Conservation (phyloP, 2,329 filamentous ascomycete genomes). For the Fusarium euwallaceae region DNA sequence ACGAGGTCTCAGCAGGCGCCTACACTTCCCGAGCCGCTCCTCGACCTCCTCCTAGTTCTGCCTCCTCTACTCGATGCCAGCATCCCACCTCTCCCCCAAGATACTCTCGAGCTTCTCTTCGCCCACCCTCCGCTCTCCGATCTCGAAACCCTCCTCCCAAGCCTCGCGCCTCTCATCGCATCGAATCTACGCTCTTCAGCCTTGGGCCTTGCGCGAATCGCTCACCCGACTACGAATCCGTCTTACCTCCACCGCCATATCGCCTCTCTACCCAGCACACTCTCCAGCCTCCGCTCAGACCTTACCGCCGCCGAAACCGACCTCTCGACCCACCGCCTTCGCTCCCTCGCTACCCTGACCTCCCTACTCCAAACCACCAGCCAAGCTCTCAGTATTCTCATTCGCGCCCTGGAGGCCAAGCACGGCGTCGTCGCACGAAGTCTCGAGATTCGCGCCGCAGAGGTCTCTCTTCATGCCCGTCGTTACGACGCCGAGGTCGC, state of each 20-base stretch:
- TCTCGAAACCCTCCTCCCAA: conserved; percentile 62
- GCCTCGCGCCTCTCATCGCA: conserved; percentile 62
- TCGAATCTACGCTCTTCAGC: conserved; percentile 64
- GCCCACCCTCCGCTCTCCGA: conserved; percentile 63
- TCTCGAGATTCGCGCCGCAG: conserved; percentile 64
- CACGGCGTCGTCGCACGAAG: conserved; percentile 65
- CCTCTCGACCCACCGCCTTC: conserved; percentile 57
- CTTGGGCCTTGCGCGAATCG: conserved; percentile 61
- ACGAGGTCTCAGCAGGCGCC: conserved; percentile 35
- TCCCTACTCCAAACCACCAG: conserved; percentile 57
- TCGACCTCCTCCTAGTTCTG: conserved; percentile 68
- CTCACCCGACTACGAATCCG: conserved; percentile 64
- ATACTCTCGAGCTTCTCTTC: conserved; percentile 60
- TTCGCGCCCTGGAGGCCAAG: conserved; percentile 67
- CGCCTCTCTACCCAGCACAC: conserved; percentile 59
- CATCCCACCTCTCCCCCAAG: conserved; percentile 50
- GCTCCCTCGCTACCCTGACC: conserved; percentile 53
- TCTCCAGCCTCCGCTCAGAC: conserved; percentile 53
- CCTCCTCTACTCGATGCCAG: conserved; percentile 60
- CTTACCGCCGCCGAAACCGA: conserved; percentile 48
- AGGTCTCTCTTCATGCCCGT: conserved; percentile 60
- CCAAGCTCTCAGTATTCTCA: conserved; percentile 56
- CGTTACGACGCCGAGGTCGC: conserved; percentile 56
- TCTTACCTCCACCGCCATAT: conserved; percentile 71
- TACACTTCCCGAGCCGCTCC: conserved; percentile 58